Percentiles rank a stretch among this genome's conserved stretches.
Conservation (phyloP, 2,329 filamentous ascomycete genomes). For the Cytospora paraplurivora region DNA sequence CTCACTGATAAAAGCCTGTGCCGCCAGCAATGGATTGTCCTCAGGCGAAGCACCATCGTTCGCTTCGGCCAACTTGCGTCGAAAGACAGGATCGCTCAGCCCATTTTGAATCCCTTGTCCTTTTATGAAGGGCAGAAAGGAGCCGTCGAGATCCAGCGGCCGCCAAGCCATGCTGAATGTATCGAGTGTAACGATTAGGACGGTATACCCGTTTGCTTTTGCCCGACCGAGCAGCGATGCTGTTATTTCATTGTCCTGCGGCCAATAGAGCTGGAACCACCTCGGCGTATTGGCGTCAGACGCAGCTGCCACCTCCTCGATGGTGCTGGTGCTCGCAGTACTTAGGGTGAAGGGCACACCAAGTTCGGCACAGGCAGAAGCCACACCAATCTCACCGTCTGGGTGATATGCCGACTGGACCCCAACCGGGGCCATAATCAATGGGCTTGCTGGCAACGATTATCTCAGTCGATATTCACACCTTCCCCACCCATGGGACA, state of each 20-base stretch:
- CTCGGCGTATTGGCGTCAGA: constrained; percentile 55
- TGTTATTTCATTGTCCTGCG: constrained; percentile 65
- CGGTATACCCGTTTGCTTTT: constrained; percentile 61
- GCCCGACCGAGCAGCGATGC: constrained; percentile 64
- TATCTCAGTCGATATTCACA: constrained; percentile 13
- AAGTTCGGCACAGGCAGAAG: constrained; percentile 61
- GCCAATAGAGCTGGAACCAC: constrained; percentile 80
- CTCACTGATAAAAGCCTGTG: constrained; percentile 53
- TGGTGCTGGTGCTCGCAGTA: constrained; percentile 63
- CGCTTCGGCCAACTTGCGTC: constrained; percentile 54
- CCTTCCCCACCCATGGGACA: too few species aligned
- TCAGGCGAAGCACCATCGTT: constrained; percentile 50
- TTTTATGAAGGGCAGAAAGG: constrained; percentile 61
- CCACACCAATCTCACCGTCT: constrained; percentile 65
- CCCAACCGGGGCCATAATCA: constrained; percentile 69
- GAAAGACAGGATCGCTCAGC: constrained; percentile 68
- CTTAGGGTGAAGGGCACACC: constrained; percentile 68
- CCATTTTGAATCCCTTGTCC: constrained; percentile 63
- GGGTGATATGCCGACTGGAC: constrained; percentile 69
- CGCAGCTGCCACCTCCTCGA: constrained; percentile 66
- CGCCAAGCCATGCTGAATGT: constrained; percentile 71
- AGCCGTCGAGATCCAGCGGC: constrained; percentile 66
- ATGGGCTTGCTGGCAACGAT: constrained; percentile 40
- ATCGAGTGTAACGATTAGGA: constrained; percentile 72
- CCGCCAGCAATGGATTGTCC: constrained; percentile 52